Conservation (phyloP, 2,329 filamentous ascomycete species). For the Cordyceps pruinosa region DNA sequence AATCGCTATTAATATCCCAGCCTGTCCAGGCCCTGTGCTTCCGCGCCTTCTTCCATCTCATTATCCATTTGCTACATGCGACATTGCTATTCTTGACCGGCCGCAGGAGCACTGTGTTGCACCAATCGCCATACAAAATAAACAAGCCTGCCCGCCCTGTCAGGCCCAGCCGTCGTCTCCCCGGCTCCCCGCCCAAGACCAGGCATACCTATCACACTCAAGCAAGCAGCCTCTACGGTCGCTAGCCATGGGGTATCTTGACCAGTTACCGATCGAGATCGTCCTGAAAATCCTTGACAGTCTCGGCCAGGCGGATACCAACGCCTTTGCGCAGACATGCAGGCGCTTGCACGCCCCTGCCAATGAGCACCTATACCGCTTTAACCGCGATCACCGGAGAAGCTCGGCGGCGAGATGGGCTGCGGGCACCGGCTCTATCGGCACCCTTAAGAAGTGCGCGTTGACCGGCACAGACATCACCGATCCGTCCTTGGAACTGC, state of each 20-base stretch:
- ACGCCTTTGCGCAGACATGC: neutral
- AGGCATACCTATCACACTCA: no score
- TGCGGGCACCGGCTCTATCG: neutral
- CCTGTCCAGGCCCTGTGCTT: no score
- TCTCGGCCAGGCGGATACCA: neutral
- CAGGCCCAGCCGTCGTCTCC: neutral
- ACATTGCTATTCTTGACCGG: neutral
- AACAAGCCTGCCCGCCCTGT: neutral
- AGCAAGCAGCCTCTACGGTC: neutral
- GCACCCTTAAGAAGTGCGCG: neutral
- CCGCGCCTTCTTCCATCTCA: no score
- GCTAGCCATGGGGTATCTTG: neutral
- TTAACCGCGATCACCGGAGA: neutral
- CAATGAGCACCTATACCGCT: neutral
- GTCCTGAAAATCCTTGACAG: neutral
- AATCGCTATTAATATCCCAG: neutral
- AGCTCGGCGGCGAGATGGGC: constrained; percentile 8
- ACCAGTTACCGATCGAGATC: neutral
- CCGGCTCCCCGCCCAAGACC: neutral
- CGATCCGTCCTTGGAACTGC: neutral
- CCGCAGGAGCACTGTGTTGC: neutral
- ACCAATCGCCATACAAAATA: neutral
- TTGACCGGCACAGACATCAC: neutral
- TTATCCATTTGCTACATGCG: no score
- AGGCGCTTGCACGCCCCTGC: neutral